Evolutionary conservation across 345 rosid genomes (phyloP).

Genomic region (Dipteronia dyeriana): DNA sequence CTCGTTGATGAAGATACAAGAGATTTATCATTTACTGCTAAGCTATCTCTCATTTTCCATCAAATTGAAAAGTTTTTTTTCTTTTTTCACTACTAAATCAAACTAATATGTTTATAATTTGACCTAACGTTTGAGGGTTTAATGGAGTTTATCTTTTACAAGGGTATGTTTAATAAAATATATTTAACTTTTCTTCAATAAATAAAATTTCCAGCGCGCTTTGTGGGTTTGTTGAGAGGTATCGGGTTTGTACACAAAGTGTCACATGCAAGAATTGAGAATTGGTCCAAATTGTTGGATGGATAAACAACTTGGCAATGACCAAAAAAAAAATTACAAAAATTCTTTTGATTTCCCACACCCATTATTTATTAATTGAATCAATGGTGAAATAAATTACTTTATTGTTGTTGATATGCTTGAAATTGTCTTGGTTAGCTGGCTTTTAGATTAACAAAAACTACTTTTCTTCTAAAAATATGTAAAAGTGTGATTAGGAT

Average conservation of each 20-base stretch:
- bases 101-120: background rate
- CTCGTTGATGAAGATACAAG: no score
- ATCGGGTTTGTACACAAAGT: background rate
- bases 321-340: background rate
- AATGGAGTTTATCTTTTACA: background rate
- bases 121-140: background rate
- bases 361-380: background rate
- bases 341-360: background rate
- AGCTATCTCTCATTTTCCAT: no score
- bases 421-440: background rate
- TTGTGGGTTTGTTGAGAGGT: background rate
- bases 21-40: no score
- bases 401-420: background rate
- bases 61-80: no score
- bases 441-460: background rate
- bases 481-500: no score
- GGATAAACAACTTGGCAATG: background rate
- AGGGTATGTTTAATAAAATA: background rate
- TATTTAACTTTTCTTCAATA: background rate
- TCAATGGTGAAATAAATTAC: background rate
- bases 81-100: background rate
- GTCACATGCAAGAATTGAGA: conserved; percentile 10
- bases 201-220: background rate
- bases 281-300: conserved; percentile 7
- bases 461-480: background rate